Conservation (phyloP, 495 filamentous ascomycete species). For the Aspergillus ellipticus region DNA sequence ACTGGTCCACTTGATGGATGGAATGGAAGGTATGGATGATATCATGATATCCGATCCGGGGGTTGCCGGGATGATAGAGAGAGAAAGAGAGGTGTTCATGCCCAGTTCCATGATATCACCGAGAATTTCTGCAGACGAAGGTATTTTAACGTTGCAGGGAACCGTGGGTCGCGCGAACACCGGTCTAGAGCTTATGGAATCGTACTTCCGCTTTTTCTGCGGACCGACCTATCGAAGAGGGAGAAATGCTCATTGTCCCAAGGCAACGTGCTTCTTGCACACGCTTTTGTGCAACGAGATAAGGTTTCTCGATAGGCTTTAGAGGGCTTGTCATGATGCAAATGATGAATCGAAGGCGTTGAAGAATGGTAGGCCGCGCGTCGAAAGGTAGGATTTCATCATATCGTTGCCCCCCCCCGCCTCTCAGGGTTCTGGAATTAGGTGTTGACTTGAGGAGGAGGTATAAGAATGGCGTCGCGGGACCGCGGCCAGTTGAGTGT, state of each 20-base stretch:
- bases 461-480: not conserved
- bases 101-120: not conserved
- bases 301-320: constrained; percentile 9
- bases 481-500: too few relatives aligned
- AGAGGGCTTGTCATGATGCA: constrained; percentile 18
- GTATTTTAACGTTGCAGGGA: not conserved
- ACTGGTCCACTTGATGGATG: too few relatives aligned
- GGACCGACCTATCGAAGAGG: not conserved
- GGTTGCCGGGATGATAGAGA: too few relatives aligned
- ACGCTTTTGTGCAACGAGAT: not conserved
- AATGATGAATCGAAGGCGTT: constrained; percentile 14
- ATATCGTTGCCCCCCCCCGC: constrained; percentile 21
- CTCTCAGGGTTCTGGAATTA: not conserved
- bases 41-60: not conserved
- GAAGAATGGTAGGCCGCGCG: not conserved
- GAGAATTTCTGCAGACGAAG: not conserved
- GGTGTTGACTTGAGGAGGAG: not conserved
- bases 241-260: constrained; percentile 1
- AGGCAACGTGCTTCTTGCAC: not conserved
- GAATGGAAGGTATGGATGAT: not conserved
- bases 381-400: constrained; percentile 16
- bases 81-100: too few relatives aligned
- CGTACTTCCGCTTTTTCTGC: not conserved
- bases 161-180: not conserved
- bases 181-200: not conserved